phyloP scores from a whole-genome alignment of 176 grass and related monocot species.

The Triticum dicoccoides region DNA sequence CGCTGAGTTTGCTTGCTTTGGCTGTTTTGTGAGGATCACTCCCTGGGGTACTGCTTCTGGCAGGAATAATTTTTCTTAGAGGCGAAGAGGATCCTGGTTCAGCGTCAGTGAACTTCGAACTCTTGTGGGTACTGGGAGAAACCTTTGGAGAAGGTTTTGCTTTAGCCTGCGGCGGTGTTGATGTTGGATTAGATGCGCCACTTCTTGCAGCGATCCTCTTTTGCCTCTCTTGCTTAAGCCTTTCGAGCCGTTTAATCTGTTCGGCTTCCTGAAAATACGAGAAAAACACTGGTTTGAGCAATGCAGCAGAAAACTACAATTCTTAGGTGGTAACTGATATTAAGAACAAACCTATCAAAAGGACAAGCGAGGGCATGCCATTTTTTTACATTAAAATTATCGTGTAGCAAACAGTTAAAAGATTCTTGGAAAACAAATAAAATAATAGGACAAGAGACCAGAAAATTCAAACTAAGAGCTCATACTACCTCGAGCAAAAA shows the following conservation, averaged over 20 bases:
- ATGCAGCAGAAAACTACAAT: neutral
- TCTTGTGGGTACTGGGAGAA: conserved; percentile 50
- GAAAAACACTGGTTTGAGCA: conserved; percentile 7
- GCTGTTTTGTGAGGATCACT: conserved; percentile 38
- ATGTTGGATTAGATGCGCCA: conserved; percentile 32
- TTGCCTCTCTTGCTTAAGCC: conserved; percentile 86
- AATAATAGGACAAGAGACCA: neutral
- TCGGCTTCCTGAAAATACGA: conserved; percentile 69
- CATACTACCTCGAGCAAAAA: neutral
- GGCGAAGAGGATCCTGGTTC: conserved; percentile 51
- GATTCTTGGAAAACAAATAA: neutral
- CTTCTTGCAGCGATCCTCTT: conserved; percentile 86
- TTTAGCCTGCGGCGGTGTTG: conserved; percentile 48
- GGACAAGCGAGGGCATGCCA: neutral
- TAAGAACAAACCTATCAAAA: neutral
- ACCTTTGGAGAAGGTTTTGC: conserved; percentile 44
- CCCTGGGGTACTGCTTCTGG: conserved; percentile 30
- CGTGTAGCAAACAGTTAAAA: neutral
- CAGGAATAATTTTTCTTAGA: conserved; percentile 30
- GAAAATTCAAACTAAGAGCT: neutral
- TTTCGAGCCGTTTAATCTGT: conserved; percentile 81
- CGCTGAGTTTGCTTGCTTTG: conserved; percentile 38
- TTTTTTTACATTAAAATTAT: conserved; percentile 13
- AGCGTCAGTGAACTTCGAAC: conserved; percentile 48
- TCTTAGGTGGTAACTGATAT: neutral